Evolutionary conservation across 108 stramenopile genomes (phyloP).

Genomic region (Fragilariopsis cylindrus): DNA sequence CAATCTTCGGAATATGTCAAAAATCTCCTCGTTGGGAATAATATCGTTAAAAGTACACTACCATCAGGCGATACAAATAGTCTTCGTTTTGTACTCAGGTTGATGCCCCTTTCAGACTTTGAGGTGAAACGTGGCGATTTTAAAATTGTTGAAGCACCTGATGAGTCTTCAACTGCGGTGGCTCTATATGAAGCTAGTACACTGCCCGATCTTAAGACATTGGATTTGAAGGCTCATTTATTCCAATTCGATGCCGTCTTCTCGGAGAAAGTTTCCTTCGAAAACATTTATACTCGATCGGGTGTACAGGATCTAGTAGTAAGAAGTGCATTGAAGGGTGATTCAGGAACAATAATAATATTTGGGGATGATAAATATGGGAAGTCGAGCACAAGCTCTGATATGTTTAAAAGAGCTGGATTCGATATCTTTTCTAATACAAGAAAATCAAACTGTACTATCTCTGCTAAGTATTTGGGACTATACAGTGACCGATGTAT

Average conservation of each 20-base stretch:
- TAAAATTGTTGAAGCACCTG: constrained; percentile 23
- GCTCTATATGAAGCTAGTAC: constrained; percentile 27
- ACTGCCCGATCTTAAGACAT: constrained; percentile 15
- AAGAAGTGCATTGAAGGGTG: constrained; percentile 20
- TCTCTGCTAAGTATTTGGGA: constrained; percentile 19
- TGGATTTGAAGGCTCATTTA: constrained; percentile 18
- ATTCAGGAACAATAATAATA: constrained; percentile 17
- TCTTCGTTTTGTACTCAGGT: constrained; percentile 14
- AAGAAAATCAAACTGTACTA: background rate
- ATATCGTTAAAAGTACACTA: background rate
- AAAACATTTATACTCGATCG: constrained; percentile 10
- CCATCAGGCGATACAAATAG: background rate
- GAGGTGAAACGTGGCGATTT: constrained; percentile 25
- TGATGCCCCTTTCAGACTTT: constrained; percentile 18
- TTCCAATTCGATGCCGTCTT: constrained; percentile 29
- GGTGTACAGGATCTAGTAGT: background rate
- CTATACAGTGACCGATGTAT: background rate
- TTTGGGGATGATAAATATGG: constrained; percentile 22
- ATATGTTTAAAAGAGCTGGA: constrained; percentile 18
- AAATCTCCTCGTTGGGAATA: background rate
- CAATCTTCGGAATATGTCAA: constrained; percentile 14
- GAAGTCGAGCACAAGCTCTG: constrained; percentile 21
- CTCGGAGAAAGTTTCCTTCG: constrained; percentile 20
- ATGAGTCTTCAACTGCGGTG: constrained; percentile 7
- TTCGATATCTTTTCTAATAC: constrained; percentile 26